phyloP scores from a whole-genome alignment of 192 early-diverging fungal genomes.

The Glomus cerebriforme region DNA sequence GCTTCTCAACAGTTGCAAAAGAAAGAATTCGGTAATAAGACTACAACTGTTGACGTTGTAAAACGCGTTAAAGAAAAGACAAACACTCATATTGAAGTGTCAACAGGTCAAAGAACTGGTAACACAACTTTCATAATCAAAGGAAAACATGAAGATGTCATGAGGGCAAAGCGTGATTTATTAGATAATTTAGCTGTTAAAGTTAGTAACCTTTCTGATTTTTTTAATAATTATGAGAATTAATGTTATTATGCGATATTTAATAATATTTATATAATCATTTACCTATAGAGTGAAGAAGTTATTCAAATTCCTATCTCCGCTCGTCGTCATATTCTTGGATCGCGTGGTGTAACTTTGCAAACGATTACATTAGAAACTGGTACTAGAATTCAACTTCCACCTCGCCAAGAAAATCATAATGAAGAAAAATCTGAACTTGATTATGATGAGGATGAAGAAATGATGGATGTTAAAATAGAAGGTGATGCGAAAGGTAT shows the following conservation, averaged over 20 bases:
- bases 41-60: constrained; percentile 56
- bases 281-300: constrained; percentile 44
- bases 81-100: constrained; percentile 81
- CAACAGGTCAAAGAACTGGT: constrained; percentile 68
- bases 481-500: constrained; percentile 85
- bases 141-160: constrained; percentile 78
- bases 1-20: constrained; percentile 29
- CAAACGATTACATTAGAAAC: constrained; percentile 75
- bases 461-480: constrained; percentile 68
- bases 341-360: constrained; percentile 78
- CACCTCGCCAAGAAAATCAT: constrained; percentile 52
- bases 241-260: neutral
- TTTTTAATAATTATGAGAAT: neutral
- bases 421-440: constrained; percentile 40
- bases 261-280: too few species aligned
- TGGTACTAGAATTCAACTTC: constrained; percentile 72
- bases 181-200: constrained; percentile 69
- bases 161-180: constrained; percentile 77
- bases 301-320: constrained; percentile 72
- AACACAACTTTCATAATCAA: constrained; percentile 83
- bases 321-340: constrained; percentile 81
- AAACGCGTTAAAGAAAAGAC: constrained; percentile 65
- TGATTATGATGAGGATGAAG: constrained; percentile 66
- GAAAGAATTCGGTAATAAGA: constrained; percentile 32
- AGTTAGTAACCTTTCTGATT: constrained; percentile 41